Base-by-base conservation (phyloP, 2,329 filamentous ascomycete species). In the Esteya vermicola region DNA sequence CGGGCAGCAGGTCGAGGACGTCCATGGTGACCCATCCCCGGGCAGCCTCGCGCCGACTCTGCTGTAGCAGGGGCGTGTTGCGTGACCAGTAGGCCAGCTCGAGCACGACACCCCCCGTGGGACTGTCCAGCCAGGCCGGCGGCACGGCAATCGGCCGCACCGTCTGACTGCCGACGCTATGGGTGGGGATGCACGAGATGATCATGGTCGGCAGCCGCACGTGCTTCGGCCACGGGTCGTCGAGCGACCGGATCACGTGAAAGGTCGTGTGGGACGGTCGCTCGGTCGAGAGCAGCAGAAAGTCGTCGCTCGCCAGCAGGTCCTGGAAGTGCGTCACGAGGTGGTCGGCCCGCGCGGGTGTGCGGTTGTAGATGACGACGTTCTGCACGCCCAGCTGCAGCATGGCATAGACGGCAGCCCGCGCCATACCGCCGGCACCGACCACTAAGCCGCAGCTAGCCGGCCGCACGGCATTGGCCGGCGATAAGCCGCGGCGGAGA, bases 1-100 rank as follows among this genome's bases (percentile, higher is more conserved):
- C 81, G 2, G 75, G 72, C 10, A 86, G 63, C 33, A 83, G 71
- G 47, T 84, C 79, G 6, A 85, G 59, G 0, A 80, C 80, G 50
- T 85, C 78, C 40, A 84, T 70, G 36, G 81, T 66, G 0, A 81
- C 74, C 80, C 80, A 86, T 33, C 77, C 63, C 45, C 67, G 64
- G 36, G 69, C 61, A 35, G 69, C 62, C 50, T 68, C 57, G 45
- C 67, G 60, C 7, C 58, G 53, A 20, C 84, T 73, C 50, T 85
- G 81, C 32, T 67, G 63, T 23, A 83, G 66, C 1, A 85, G 59
- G 0, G 79, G 77, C 1, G 80, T 85, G 36, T 78, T 65, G 12
- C 81, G 64, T 2, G 79, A 78, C 50, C 80, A 75, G 53, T 85
- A 85, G 6, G 79, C 77, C 40, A 79, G 63, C 65, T 85, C 80